Evolutionary conservation across 345 rosid genomes (phyloP).

Genomic region (Theobroma cacao): DNA sequence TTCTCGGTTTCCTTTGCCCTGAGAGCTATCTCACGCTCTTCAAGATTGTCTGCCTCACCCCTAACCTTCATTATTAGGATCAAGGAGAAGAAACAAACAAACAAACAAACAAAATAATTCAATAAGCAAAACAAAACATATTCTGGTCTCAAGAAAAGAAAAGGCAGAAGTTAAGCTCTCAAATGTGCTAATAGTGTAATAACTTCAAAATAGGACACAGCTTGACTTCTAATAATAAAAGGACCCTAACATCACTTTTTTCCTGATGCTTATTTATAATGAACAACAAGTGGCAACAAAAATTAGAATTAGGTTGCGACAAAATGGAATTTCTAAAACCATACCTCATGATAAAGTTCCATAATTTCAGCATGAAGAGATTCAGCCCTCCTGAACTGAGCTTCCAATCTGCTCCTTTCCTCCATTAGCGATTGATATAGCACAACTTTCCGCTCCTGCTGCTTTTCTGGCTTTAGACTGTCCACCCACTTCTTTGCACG

Average conservation of each 20-base stretch:
- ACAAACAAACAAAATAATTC: not conserved
- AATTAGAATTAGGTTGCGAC: not conserved
- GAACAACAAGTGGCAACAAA: not conserved
- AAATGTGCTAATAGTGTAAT: not conserved
- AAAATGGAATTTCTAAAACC: not conserved
- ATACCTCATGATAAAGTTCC: constrained; percentile 71
- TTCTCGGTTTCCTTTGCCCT: constrained; percentile 54
- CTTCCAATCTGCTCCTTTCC: constrained; percentile 70
- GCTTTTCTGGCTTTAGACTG: constrained; percentile 67
- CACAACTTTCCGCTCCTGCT: constrained; percentile 58
- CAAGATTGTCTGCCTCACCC: constrained; percentile 67
- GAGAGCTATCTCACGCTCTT: constrained; percentile 50
- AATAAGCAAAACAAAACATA: not conserved
- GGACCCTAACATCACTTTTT: not conserved
- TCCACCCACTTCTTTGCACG: constrained; percentile 71
- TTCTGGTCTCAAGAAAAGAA: not conserved
- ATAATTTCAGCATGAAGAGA: constrained; percentile 57
- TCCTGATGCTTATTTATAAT: not conserved
- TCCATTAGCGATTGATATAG: constrained; percentile 68
- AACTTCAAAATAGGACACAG: not conserved
- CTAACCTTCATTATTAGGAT: constrained; percentile 51
- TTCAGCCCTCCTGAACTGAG: constrained; percentile 53
- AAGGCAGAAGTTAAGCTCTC: not conserved
- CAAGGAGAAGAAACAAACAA: constrained; percentile 5
- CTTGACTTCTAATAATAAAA: not conserved